Evolutionary conservation across 768 basidiomycete genomes (phyloP).

Genomic region (Antrodiella citrinella): DNA sequence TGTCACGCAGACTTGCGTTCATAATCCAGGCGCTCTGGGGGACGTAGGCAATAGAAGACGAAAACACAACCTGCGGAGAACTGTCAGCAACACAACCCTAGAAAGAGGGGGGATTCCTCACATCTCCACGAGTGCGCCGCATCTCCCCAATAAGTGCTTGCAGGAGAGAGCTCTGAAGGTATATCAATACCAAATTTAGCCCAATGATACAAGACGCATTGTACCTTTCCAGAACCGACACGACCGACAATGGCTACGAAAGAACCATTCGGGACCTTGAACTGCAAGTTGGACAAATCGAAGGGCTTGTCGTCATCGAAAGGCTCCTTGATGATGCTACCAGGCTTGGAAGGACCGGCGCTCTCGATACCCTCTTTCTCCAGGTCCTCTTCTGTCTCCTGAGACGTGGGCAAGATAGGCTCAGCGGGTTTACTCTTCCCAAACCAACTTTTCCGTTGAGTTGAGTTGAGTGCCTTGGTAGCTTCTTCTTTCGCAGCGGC

Average conservation of each 20-base stretch:
- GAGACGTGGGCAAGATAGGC: conserved; percentile 13
- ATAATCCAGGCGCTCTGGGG: conserved; percentile 58
- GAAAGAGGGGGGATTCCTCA: conserved; percentile 3
- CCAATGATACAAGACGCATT: conserved; percentile 12
- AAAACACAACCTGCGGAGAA: conserved; percentile 36
- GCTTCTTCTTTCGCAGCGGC: conserved; percentile 8
- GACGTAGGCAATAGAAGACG: conserved; percentile 49
- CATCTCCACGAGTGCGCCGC: conserved; percentile 55
- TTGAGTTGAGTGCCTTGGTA: conserved; percentile 9
- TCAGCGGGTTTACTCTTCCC: conserved; percentile 14
- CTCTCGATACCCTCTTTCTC: conserved; percentile 1
- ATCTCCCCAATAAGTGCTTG: conserved; percentile 82
- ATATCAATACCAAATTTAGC: neutral
- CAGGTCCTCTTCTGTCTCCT: conserved; percentile 11
- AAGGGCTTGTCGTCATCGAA: conserved; percentile 39
- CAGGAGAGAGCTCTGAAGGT: conserved; percentile 62
- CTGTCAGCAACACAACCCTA: neutral
- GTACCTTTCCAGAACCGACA: conserved; percentile 67
- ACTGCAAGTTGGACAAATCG: conserved; percentile 51
- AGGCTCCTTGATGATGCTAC: conserved; percentile 20
- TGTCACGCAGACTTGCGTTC: conserved; percentile 63
- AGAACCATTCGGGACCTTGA: conserved; percentile 68
- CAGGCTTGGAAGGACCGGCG: conserved; percentile 11
- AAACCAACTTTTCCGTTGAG: conserved; percentile 9
- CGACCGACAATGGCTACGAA: conserved; percentile 73